phyloP scores from a whole-genome alignment of 805 yeast species.

The Candida namnaoensis region DNA sequence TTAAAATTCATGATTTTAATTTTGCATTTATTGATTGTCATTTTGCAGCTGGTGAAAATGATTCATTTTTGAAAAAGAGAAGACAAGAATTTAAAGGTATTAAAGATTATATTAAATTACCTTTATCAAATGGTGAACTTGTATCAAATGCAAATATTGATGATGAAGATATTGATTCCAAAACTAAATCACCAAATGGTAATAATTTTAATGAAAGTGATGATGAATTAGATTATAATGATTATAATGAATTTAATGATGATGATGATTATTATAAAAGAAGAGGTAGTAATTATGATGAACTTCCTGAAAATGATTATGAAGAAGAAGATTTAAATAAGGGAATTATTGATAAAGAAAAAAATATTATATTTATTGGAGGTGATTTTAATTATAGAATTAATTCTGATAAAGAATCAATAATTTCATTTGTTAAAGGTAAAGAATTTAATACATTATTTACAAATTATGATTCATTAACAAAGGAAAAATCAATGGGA shows the following conservation, averaged over 20 bases:
- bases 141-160: constrained; percentile 17
- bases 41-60: constrained; percentile 41
- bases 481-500: constrained; percentile 22
- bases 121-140: constrained; percentile 14
- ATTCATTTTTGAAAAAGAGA: constrained; percentile 26
- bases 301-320: constrained; percentile 7
- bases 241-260: not conserved
- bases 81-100: constrained; percentile 37
- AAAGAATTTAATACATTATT: constrained; percentile 26
- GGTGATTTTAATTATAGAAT: constrained; percentile 53
- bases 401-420: constrained; percentile 19
- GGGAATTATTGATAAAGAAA: constrained; percentile 1
- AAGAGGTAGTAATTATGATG: no score
- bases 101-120: constrained; percentile 18
- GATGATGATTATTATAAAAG: not conserved
- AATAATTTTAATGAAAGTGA: constrained; percentile 6
- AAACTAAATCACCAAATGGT: no score
- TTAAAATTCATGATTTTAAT: constrained; percentile 24
- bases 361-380: constrained; percentile 24
- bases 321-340: not conserved
- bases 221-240: constrained; percentile 1
- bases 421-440: constrained; percentile 19
- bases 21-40: constrained; percentile 41
- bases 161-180: constrained; percentile 14
- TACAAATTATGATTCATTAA: constrained; percentile 32